Percentiles rank a stretch among this genome's conserved stretches.
phyloP scores from a whole-genome alignment of 1,284 basidiomycete species.

The Ustilago esculenta region DNA sequence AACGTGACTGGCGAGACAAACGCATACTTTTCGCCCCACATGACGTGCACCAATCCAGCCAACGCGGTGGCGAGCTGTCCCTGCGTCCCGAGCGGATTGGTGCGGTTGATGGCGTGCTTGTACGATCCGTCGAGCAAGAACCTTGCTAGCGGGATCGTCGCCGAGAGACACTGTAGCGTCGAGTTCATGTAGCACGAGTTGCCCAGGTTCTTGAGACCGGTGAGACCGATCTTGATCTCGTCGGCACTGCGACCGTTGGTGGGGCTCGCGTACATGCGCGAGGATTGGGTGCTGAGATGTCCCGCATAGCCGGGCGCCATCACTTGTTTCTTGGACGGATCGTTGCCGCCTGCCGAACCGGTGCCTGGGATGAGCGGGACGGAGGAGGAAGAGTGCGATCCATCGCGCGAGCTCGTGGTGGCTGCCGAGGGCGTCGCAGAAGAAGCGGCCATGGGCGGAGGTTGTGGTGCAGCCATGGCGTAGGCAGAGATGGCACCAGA shows the following conservation, averaged over 20 bases:
- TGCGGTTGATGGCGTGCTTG: constrained; percentile 84
- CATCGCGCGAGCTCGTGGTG: constrained; percentile 11
- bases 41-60: constrained; percentile 81
- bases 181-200: constrained; percentile 68
- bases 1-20: constrained; percentile 86
- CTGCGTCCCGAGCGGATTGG: constrained; percentile 88
- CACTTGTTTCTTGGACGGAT: constrained; percentile 41
- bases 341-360: constrained; percentile 35
- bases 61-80: constrained; percentile 85
- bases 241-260: constrained; percentile 36
- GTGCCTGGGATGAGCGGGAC: constrained; percentile 17
- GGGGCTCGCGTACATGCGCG: constrained; percentile 33
- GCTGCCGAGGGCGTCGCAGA: constrained; percentile 23
- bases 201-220: constrained; percentile 65
- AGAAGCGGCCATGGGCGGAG: constrained; percentile 45
- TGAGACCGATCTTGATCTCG: constrained; percentile 61
- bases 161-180: constrained; percentile 65
- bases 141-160: constrained; percentile 60
- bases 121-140: constrained; percentile 74
- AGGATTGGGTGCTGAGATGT: constrained; percentile 27
- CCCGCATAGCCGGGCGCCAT: constrained; percentile 44
- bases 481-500: constrained; percentile 28
- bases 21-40: constrained; percentile 88
- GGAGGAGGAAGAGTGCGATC: constrained; percentile 8
- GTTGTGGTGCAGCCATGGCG: constrained; percentile 38